Evolutionary conservation across 2,329 filamentous ascomycete genomes (phyloP).

Genomic region (Neopestalotiopsis clavispora): DNA sequence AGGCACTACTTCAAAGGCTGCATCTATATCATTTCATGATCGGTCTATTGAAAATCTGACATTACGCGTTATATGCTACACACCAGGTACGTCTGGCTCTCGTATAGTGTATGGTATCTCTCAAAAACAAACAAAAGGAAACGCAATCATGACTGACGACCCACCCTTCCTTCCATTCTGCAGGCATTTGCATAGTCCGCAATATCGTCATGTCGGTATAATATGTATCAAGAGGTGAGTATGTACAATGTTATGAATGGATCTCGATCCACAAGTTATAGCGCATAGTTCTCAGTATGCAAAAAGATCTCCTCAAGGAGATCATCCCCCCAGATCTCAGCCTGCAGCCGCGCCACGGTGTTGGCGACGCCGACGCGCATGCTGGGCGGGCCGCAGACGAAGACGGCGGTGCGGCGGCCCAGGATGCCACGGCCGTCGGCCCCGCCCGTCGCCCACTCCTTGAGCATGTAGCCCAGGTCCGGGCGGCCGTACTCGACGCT

Average conservation of each 20-base stretch:
- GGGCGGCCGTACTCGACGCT: conserved; percentile 91
- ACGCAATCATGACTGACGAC: background rate
- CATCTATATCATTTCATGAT: background rate
- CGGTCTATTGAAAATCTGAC: background rate
- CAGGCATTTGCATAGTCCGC: background rate
- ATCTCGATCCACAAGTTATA: conserved; percentile 52
- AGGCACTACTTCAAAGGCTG: too few relatives aligned
- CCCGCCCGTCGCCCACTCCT: conserved; percentile 78
- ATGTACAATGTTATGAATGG: conserved; percentile 3
- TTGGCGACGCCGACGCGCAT: conserved; percentile 91
- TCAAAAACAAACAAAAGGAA: background rate
- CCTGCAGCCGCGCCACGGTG: conserved; percentile 82
- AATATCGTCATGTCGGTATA: background rate
- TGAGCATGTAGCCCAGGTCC: conserved; percentile 85
- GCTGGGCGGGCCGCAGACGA: conserved; percentile 86
- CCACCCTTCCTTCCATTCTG: background rate
- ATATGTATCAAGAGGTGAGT: background rate
- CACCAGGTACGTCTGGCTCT: background rate
- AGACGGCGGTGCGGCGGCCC: conserved; percentile 83
- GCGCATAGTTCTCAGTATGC: conserved; percentile 93
- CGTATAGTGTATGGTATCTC: background rate
- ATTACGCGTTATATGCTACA: background rate
- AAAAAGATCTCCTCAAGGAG: conserved; percentile 88
- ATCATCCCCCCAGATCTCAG: conserved; percentile 79
- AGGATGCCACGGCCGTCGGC: conserved; percentile 70